Percentiles rank a stretch among this genome's conserved stretches.
Evolutionary conservation across 202 grass and related monocot genomes (phyloP).

Genomic region (Setaria viridis): DNA sequence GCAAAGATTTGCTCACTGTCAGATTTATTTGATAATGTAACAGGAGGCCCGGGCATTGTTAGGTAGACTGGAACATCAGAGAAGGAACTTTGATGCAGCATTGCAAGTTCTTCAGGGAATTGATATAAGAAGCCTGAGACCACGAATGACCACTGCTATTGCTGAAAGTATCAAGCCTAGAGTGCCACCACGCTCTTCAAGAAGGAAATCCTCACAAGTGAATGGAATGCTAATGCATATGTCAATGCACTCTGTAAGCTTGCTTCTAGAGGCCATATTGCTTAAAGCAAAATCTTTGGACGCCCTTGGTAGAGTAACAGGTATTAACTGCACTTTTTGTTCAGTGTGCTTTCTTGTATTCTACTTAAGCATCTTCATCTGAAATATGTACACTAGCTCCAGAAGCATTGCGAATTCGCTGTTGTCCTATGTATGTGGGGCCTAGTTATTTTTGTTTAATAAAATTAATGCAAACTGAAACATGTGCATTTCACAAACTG

Average conservation of each 20-base stretch:
- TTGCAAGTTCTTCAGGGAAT: conserved; percentile 98
- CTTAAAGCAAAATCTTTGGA: conserved; percentile 94
- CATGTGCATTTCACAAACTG: conserved; percentile 24
- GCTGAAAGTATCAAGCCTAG: conserved; percentile 71
- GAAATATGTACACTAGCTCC: conserved; percentile 23
- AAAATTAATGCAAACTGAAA: conserved; percentile 37
- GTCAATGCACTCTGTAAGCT: conserved; percentile 98
- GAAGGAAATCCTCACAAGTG: conserved; percentile 65
- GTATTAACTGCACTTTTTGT: conserved; percentile 46
- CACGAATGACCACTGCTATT: conserved; percentile 75
- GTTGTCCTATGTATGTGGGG: background rate
- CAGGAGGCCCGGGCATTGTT: conserved; percentile 94
- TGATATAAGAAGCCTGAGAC: conserved; percentile 73
- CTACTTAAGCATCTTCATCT: conserved; percentile 1
- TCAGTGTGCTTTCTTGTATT: conserved; percentile 30
- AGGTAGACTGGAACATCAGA: conserved; percentile 94
- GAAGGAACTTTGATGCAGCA: conserved; percentile 92
- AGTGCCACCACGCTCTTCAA: conserved; percentile 59
- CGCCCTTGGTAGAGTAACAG: conserved; percentile 70
- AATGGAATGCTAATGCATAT: conserved; percentile 88
- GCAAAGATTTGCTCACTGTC: conserved; percentile 37
- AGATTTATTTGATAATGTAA: conserved; percentile 35
- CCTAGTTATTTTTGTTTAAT: conserved; percentile 7
- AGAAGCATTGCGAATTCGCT: conserved; percentile 14
- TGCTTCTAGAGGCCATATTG: conserved; percentile 92